Base-by-base conservation (phyloP, 2,329 filamentous ascomycete species). In the Fusarium sp. region DNA sequence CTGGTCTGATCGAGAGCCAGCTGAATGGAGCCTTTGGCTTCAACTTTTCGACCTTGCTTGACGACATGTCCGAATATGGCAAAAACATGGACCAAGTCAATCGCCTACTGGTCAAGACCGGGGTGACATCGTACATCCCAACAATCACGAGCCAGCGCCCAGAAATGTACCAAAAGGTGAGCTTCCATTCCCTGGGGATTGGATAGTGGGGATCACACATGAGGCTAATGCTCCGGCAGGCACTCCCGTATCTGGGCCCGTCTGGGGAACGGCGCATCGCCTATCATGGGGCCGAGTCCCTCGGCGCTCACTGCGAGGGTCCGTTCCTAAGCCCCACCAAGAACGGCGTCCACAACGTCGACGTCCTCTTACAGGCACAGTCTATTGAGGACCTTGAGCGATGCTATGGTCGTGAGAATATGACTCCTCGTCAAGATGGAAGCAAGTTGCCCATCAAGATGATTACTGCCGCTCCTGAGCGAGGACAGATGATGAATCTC, bases 11-110 rank as follows among this genome's bases (percentile, higher is more conserved):
- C 77, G 95, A 98, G 75, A 93, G 93, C 62, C 95, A 98, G 83
- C 91, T 98, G 76, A 98, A 98, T 79, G 95, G 95, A 57, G 95
- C 94, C 11, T 96, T 95, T 79, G 95, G 95, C 66, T 97, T 98
- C 86, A 96, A 98, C 85, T 98, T 97, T 82, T 97, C 94, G 4
- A 90, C 91, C 1, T 87, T 95, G 11, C 90, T 93, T n/a, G 87
- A 91, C 17, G 90, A 93, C 78, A 90, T 89, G 83, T 84, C 87
- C 33, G 87, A 89, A 61, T 98, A 97, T 78, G 89, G 90, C 67
- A 92, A 94, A 81, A 91, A 90, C n/a, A 85, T 98, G 59, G 87
- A 87, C 72, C 86, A 90, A 66, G 87, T 96, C 70, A 97, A 97
- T 82, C 90, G 86, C 74, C 87, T 89, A 33, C 86, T 98, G 62